Evolutionary conservation across 2,329 filamentous ascomycete genomes (phyloP), one percentile per base, ranked within the genome.

Genomic region (Colletotrichum ledebouriae): DNA sequence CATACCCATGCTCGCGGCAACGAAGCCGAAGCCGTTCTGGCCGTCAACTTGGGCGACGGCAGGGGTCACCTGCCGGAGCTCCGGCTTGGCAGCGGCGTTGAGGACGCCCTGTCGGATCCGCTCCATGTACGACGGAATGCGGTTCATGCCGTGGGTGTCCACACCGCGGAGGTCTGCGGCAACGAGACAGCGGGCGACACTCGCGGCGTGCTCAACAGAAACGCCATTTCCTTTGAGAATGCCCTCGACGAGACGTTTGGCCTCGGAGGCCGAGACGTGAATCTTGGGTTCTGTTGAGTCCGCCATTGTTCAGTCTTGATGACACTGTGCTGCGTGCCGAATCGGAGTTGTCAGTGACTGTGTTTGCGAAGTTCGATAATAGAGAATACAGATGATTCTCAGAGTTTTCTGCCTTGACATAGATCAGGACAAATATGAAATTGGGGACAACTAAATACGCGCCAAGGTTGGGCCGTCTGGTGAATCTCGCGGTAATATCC

Each of bases 81-180:
- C 82, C 0, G 92, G 92, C 3, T 81, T 76, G 1, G 90, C 90
- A 11, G 76, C 77, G 11, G 89, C 82, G 72, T 92, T 83, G 7
- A 95, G 85, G 2, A 92, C 90, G 2, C 89, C 89, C 74, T 90
- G 85, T 2, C 91, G 87, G 70, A 94, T 86, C 17, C 92, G 89
- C 61, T 87, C 85, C 82, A 94, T 87, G 81, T 95, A 95, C 0
- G 90, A 92, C 1, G 92, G 92, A 46, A 95, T 89, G 6, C 92
- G 88, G 77, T 93, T 93, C 76, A 92, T 88, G 69, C 81, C 92
- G 76, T 95, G 92, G 0, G 91, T 93, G 75, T 95, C 92, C 29
- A 94, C 89, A 57, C 92, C 92, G 46, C 92, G 89, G 1, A 95
- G 85, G 73, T 95, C 92, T 12, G 92, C 92, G 41, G 88, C 87